Conservation (phyloP, 352 stramenopile species). For the Globisporangium paroecandrum region DNA sequence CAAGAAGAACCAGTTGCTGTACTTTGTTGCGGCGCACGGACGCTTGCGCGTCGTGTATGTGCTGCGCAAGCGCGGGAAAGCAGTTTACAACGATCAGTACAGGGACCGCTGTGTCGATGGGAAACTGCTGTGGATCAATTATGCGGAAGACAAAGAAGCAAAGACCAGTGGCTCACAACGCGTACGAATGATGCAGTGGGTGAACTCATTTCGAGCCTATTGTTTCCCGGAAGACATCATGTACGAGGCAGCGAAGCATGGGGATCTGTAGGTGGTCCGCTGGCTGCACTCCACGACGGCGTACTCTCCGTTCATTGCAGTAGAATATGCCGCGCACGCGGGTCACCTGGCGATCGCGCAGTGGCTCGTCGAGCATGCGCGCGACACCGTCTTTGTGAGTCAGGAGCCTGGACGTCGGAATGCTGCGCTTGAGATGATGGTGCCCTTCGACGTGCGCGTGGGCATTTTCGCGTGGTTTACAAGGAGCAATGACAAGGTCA, state of each 20-base stretch:
- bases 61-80: not conserved
- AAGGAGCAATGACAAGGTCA: not conserved
- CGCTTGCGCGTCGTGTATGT: not conserved
- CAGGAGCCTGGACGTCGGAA: not conserved
- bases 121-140: not conserved
- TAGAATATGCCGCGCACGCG: not conserved
- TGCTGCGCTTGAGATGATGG: not conserved
- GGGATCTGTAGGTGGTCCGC: not conserved
- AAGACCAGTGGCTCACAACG: not conserved
- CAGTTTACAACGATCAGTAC: not conserved
- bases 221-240: not conserved
- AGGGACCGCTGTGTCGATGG: not conserved
- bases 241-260: not conserved
- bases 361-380: not conserved
- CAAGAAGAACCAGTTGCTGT: not conserved
- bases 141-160: not conserved
- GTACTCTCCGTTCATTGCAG: slow-evolving; percentile 3
- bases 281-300: not conserved
- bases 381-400: not conserved
- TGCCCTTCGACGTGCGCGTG: not conserved
- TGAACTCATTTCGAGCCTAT: not conserved
- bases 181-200: not conserved
- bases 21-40: not conserved
- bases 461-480: not conserved
- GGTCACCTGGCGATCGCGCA: not conserved